A percentile compares a stretch with the other conserved stretches of the same genome.
These are phyloP conservation scores for Eurotiales sp. DNA, from an alignment of 2,329 filamentous ascomycete species.

Conservation along the genomic window DNA sequence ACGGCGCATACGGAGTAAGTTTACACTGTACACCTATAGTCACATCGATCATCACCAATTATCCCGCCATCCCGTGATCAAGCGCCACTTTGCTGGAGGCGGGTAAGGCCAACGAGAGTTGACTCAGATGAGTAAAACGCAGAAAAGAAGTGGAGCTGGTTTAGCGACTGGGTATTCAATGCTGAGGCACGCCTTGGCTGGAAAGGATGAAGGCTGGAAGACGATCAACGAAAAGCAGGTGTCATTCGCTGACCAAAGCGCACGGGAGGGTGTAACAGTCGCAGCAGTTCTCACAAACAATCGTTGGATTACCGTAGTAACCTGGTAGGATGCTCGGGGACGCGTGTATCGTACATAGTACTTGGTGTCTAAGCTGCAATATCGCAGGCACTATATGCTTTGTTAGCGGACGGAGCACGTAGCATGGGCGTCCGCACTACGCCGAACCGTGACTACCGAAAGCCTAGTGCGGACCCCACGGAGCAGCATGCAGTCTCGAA, in stretches of 20 bases:
- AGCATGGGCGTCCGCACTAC: too few species aligned
- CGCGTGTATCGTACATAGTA: background rate
- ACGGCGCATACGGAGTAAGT: background rate
- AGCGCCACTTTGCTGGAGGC: background rate
- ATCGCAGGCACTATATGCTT: too few species aligned
- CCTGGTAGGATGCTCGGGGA: background rate
- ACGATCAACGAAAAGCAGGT: background rate
- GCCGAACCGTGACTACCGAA: too few species aligned
- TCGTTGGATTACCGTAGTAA: conserved; percentile 1
- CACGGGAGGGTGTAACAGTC: background rate
- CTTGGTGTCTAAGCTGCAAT: background rate
- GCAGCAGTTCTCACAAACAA: too few species aligned
- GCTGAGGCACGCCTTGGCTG: background rate
- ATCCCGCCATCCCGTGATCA: background rate
- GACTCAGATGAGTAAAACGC: too few species aligned
- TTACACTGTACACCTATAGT: background rate
- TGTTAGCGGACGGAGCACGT: too few species aligned
- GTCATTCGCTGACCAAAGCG: background rate
- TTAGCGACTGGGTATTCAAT: too few species aligned
- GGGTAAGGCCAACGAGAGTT: too few species aligned
- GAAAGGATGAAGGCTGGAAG: background rate
- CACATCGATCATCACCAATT: background rate
- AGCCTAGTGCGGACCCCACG: background rate
- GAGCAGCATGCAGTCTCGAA: background rate
- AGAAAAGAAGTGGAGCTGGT: too few species aligned